Evolutionary conservation across 495 filamentous ascomycete genomes (phyloP).

Genomic region (Friedmanniomyces endolithicus): DNA sequence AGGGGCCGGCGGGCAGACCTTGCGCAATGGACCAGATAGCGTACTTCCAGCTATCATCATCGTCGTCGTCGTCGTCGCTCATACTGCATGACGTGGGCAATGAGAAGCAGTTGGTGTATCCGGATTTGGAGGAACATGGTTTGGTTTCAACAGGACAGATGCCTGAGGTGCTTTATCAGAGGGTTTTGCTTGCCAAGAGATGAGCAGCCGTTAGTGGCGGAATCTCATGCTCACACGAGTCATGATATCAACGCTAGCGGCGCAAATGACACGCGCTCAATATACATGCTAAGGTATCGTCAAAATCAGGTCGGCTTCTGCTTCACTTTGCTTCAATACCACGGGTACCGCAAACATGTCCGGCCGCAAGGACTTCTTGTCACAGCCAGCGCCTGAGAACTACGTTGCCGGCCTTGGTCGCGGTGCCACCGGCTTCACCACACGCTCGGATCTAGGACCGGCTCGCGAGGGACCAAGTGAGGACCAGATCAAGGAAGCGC

Average conservation of each 20-base stretch:
- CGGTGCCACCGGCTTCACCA: constrained; percentile 96
- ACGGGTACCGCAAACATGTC: constrained; percentile 33
- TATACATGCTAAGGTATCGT: too few species aligned
- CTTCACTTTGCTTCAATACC: background rate
- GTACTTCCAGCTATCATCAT: too few species aligned
- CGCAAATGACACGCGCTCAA: background rate
- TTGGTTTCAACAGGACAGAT: too few species aligned
- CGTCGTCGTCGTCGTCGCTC: too few species aligned
- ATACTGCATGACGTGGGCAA: too few species aligned
- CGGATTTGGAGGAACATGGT: too few species aligned
- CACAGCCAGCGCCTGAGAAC: constrained; percentile 86
- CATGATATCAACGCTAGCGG: background rate
- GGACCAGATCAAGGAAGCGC: constrained; percentile 93
- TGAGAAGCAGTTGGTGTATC: too few species aligned
- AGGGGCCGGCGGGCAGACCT: too few species aligned
- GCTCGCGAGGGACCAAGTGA: constrained; percentile 94
- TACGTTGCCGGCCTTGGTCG: constrained; percentile 96
- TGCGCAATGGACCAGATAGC: too few species aligned
- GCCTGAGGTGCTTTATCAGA: too few species aligned
- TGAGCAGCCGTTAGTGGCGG: too few species aligned
- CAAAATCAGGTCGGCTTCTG: background rate
- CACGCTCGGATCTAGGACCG: constrained; percentile 88
- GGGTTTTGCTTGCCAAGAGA: too few species aligned
- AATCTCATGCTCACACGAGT: background rate
- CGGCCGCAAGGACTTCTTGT: constrained; percentile 77